Conservation (phyloP, 2,329 filamentous ascomycete genomes). For the Rhynchosporium secalis region DNA sequence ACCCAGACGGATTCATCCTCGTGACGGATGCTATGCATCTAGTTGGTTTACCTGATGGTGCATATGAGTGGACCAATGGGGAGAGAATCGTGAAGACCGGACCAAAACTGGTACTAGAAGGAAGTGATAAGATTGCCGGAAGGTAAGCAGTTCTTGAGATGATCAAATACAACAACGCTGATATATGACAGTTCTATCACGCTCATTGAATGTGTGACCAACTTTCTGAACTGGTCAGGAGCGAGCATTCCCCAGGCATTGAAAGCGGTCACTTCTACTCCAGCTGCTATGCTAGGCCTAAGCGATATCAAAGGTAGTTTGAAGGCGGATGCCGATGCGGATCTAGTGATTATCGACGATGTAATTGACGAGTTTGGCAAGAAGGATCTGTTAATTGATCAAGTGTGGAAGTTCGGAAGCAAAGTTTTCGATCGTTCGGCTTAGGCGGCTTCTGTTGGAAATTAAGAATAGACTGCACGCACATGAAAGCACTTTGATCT, state of each 20-base stretch:
- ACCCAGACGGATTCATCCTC: slow-evolving; percentile 81
- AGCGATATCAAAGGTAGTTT: slow-evolving; percentile 65
- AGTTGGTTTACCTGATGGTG: slow-evolving; percentile 78
- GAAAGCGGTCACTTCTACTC: slow-evolving; percentile 72
- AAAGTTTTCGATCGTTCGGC: slow-evolving; percentile 21
- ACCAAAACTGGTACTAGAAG: slow-evolving; percentile 71
- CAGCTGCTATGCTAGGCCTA: slow-evolving; percentile 73
- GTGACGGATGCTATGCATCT: slow-evolving; percentile 93
- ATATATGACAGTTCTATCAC: slow-evolving; percentile 58
- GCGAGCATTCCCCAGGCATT: slow-evolving; percentile 67
- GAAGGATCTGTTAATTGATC: slow-evolving; percentile 47
- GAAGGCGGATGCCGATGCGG: slow-evolving; percentile 63
- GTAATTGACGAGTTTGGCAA: slow-evolving; percentile 45
- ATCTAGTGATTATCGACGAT: slow-evolving; percentile 68
- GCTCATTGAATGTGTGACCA: slow-evolving; percentile 79
- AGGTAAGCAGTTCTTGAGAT: slow-evolving; percentile 51
- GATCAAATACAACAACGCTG: slow-evolving; percentile 27
- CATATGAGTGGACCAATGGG: slow-evolving; percentile 83
- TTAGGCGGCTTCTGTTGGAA: neutral
- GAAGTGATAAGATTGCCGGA: slow-evolving; percentile 76
- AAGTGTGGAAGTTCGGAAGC: slow-evolving; percentile 37
- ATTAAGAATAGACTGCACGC: slow-evolving; percentile 1
- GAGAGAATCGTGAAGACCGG: slow-evolving; percentile 69
- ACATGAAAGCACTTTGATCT: neutral
- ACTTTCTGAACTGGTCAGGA: slow-evolving; percentile 76